phyloP scores from a whole-genome alignment of 352 stramenopile species.

The Pythium dissotocum region DNA sequence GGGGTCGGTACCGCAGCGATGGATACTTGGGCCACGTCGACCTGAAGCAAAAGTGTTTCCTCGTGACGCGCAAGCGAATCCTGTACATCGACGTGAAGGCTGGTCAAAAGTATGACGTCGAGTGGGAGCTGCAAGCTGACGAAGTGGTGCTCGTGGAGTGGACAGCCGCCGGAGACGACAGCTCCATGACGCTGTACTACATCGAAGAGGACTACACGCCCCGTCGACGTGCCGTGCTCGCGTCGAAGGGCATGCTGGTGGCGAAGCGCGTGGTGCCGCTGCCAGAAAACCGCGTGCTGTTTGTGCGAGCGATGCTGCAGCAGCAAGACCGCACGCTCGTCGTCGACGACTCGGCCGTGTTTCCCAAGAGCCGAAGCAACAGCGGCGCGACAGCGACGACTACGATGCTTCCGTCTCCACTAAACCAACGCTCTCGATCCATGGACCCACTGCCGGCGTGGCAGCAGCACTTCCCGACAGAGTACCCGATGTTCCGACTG shows the following conservation, averaged over 20 bases:
- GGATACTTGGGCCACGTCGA: slow-evolving; percentile 84
- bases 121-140: slow-evolving; percentile 79
- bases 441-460: slow-evolving; percentile 44
- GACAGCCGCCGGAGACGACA: slow-evolving; percentile 28
- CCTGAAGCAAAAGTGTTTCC: slow-evolving; percentile 79
- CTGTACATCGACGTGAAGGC: slow-evolving; percentile 75
- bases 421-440: slow-evolving; percentile 40
- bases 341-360: slow-evolving; percentile 52
- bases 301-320: slow-evolving; percentile 84
- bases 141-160: slow-evolving; percentile 83
- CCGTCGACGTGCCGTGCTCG: slow-evolving; percentile 37
- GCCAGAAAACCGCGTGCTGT: slow-evolving; percentile 74
- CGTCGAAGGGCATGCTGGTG: slow-evolving; percentile 66
- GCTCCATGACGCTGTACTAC: slow-evolving; percentile 56
- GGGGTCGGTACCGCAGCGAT: slow-evolving; percentile 73
- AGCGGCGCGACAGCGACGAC: slow-evolving; percentile 13
- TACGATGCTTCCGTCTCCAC: slow-evolving; percentile 22
- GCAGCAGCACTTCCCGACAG: slow-evolving; percentile 42
- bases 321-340: slow-evolving; percentile 79
- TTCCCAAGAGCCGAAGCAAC: slow-evolving; percentile 12
- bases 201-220: slow-evolving; percentile 73
- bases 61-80: slow-evolving; percentile 85
- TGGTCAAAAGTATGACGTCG: slow-evolving; percentile 69
- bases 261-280: slow-evolving; percentile 76
- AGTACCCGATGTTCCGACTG: slow-evolving; percentile 76